Base-by-base conservation (phyloP, 2,329 filamentous ascomycete species). In the Aphanoascus verrucosus region DNA sequence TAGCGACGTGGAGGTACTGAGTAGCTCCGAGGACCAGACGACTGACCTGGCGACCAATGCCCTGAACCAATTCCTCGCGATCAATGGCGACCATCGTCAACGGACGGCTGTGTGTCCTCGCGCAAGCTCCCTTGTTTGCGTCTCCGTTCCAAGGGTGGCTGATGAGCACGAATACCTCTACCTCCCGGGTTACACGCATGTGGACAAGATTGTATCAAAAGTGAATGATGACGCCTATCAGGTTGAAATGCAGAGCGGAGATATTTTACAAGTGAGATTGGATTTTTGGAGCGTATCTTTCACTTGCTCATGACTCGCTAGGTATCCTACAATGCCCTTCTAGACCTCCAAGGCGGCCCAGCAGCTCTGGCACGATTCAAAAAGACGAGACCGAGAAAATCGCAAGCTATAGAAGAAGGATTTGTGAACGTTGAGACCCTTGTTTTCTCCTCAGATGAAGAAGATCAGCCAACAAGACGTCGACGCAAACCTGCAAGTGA, bases 381-480 rank as follows among this genome's bases (percentile, higher is more conserved):
- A 34, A n/a, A 28, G 9, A 42, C 19, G 11, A 48, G 31, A 35
- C 28, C 20, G 31, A 52, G 15, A 15, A 49, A 45, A 28, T 31
- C 12, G 12, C 45, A 20, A 20, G 9, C 43, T 23, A 42, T n/a
- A 50, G 32, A 41, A 6, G 15, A 53, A 11, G 52, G 45, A 6
- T 59, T 56, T 46, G 58, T 60, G 9, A 57, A 52, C 15, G 59
- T 57, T 43, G 53, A 55, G 23, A 53, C 49, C 7, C 42, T 58
- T 15, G 23, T 28, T 31, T 55, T 57, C 19, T 62, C 59, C 42
- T 55, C 56, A 20, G 59, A 57, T 47, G 59, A 60, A 2, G 53
- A 52, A 23, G 17, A 31, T 31, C 50, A 11, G 4, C 42, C 43
- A n/a, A 11, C 14, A 46, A 37, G 32, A 31, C 40, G 20, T 17